These are phyloP conservation scores for Cornus kousa DNA, from an alignment of 148 eudicot genomes.

Conservation along the genomic window DNA sequence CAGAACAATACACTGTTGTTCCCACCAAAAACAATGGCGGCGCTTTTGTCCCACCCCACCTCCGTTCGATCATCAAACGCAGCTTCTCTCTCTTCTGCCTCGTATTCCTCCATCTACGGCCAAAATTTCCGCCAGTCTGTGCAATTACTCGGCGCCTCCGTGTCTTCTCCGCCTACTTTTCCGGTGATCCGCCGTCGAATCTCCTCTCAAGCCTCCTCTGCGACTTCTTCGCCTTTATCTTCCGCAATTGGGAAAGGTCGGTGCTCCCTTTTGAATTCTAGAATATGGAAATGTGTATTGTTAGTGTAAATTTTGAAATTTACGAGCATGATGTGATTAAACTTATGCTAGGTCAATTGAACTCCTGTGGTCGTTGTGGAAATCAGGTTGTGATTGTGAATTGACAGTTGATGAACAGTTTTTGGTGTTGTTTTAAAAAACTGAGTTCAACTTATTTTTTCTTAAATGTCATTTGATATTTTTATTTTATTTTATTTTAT, in stretches of 20 bases:
- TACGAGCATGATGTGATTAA: too few relatives aligned
- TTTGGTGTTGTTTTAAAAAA: too few relatives aligned
- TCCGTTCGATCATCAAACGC: constrained; percentile 35
- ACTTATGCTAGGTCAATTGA: too few relatives aligned
- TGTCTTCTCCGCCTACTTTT: constrained; percentile 13
- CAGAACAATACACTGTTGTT: neutral
- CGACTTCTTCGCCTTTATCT: constrained; percentile 39
- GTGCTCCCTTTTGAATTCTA: neutral
- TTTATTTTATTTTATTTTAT: too few relatives aligned
- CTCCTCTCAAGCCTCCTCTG: constrained; percentile 42
- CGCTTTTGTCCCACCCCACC: constrained; percentile 30
- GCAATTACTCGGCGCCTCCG: constrained; percentile 23
- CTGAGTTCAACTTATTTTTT: too few relatives aligned
- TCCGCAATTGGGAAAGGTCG: constrained; percentile 41
- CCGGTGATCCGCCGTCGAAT: constrained; percentile 35
- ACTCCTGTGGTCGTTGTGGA: too few relatives aligned
- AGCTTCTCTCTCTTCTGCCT: constrained; percentile 37
- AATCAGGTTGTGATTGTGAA: too few relatives aligned
- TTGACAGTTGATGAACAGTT: too few relatives aligned
- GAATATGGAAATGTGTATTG: too few relatives aligned
- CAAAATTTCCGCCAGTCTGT: constrained; percentile 16
- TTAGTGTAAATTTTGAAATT: too few relatives aligned
- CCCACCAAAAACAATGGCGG: constrained; percentile 36
- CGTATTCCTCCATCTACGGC: constrained; percentile 23
- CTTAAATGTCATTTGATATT: too few relatives aligned